These are phyloP conservation scores for Cotoneaster glaucophyllus DNA, from an alignment of 306 rosid species.

Conservation along the genomic window DNA sequence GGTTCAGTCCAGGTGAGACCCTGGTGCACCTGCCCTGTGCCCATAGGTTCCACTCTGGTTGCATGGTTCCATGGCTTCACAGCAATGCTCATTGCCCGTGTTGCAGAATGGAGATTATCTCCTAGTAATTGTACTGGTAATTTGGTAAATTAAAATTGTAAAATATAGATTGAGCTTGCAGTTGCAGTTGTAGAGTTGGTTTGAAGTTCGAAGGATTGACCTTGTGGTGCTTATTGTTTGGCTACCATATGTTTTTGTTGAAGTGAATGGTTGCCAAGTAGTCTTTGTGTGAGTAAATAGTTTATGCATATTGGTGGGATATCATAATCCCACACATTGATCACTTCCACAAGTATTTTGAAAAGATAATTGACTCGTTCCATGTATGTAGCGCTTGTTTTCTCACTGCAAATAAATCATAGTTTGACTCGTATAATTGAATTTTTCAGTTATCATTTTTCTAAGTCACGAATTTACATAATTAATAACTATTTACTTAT, in stretches of 20 bases:
- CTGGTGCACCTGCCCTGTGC: constrained; percentile 66
- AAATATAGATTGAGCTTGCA: background rate
- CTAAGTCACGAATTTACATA: background rate
- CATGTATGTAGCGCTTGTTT: too few species aligned
- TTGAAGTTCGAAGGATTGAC: background rate
- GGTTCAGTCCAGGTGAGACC: constrained; percentile 41
- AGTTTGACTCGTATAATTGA: too few species aligned
- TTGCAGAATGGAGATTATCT: constrained; percentile 42
- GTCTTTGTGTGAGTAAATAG: background rate
- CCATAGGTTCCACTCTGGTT: constrained; percentile 64
- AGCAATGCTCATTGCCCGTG: constrained; percentile 75
- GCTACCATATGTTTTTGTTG: background rate
- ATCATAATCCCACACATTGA: too few species aligned
- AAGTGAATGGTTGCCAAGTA: background rate
- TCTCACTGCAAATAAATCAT: too few species aligned
- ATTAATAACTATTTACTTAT: background rate
- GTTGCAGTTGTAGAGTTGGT: constrained; percentile 4
- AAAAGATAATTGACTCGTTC: too few species aligned
- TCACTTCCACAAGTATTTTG: too few species aligned
- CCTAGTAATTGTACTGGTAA: constrained; percentile 4
- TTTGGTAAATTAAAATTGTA: background rate
- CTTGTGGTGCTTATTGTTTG: background rate
- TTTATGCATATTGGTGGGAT: background rate
- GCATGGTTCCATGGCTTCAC: constrained; percentile 79
- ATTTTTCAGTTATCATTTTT: too few species aligned